These are phyloP conservation scores for Rhizoctonia solani DNA, from an alignment of 1,284 basidiomycete genomes.

Conservation along the genomic window DNA sequence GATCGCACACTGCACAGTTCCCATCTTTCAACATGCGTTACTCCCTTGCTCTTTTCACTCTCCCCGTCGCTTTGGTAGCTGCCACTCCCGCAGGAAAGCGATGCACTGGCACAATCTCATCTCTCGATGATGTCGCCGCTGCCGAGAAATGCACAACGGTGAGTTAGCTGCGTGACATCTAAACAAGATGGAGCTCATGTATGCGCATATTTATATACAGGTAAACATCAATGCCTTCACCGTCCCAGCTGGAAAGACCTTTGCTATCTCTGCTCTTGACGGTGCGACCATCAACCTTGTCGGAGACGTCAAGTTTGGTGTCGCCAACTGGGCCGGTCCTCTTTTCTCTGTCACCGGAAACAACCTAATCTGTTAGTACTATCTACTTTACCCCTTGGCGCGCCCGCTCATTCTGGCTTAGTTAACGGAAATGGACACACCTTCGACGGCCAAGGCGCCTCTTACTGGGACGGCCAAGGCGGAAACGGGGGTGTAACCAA, in stretches of 20 bases:
- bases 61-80: neutral
- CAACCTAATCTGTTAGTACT: slow-evolving; percentile 49
- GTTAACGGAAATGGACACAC: slow-evolving; percentile 55
- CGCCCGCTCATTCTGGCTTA: neutral
- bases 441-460: slow-evolving; percentile 53
- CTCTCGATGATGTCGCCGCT: slow-evolving; percentile 36
- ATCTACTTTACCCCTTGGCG: neutral
- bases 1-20: no score
- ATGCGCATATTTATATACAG: no score
- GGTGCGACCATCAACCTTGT: slow-evolving; percentile 55
- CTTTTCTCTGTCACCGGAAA: slow-evolving; percentile 48
- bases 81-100: slow-evolving; percentile 30
- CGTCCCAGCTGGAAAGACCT: slow-evolving; percentile 49
- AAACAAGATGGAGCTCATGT: no score
- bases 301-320: slow-evolving; percentile 55
- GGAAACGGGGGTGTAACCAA: no score
- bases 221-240: slow-evolving; percentile 38
- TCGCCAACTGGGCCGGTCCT: slow-evolving; percentile 52
- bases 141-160: slow-evolving; percentile 40
- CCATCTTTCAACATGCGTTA: neutral
- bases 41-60: neutral
- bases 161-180: no score
- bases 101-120: slow-evolving; percentile 40
- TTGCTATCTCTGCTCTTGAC: slow-evolving; percentile 48
- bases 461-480: no score